These are phyloP conservation scores for Cladophialophora immunda DNA, from an alignment of 2,329 filamentous ascomycete species.

Conservation along the genomic window DNA sequence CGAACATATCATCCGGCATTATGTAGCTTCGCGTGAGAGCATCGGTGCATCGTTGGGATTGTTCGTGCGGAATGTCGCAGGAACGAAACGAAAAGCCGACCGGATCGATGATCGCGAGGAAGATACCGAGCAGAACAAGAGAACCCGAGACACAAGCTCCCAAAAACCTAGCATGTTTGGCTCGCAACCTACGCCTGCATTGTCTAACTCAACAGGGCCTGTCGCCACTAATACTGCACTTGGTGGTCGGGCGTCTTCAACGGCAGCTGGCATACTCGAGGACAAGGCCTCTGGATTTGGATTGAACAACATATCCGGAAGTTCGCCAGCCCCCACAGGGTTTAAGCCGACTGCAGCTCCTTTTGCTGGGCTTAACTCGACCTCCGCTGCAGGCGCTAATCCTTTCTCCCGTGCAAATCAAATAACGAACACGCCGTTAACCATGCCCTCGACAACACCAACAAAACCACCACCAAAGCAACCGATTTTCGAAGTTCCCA, in stretches of 20 bases:
- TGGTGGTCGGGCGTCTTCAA: slow-evolving; percentile 5
- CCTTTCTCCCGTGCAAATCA: slow-evolving; percentile 21
- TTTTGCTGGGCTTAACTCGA: slow-evolving; percentile 8
- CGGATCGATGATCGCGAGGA: slow-evolving; percentile 35
- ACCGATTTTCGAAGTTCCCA: slow-evolving; percentile 43
- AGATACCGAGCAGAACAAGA: slow-evolving; percentile 40
- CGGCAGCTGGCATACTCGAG: slow-evolving; percentile 16
- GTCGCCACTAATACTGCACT: neutral
- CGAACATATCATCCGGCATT: slow-evolving; percentile 49
- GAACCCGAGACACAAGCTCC: slow-evolving; percentile 24
- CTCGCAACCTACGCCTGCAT: neutral
- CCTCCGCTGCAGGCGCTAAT: slow-evolving; percentile 16
- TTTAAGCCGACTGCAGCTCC: slow-evolving; percentile 17
- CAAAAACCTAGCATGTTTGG: slow-evolving; percentile 9
- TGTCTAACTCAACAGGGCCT: neutral
- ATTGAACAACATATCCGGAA: slow-evolving; percentile 1
- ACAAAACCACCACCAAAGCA: slow-evolving; percentile 39
- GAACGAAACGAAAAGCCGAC: slow-evolving; percentile 45
- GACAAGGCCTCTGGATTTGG: slow-evolving; percentile 16
- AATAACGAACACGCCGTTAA: slow-evolving; percentile 5
- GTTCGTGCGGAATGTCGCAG: slow-evolving; percentile 35
- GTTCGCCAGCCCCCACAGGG: slow-evolving; percentile 1
- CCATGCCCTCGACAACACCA: slow-evolving; percentile 37
- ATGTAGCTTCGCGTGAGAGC: slow-evolving; percentile 49
- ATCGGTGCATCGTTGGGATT: slow-evolving; percentile 48